phyloP scores from a whole-genome alignment of 768 basidiomycete species.

The Lactarius hatsudake region DNA sequence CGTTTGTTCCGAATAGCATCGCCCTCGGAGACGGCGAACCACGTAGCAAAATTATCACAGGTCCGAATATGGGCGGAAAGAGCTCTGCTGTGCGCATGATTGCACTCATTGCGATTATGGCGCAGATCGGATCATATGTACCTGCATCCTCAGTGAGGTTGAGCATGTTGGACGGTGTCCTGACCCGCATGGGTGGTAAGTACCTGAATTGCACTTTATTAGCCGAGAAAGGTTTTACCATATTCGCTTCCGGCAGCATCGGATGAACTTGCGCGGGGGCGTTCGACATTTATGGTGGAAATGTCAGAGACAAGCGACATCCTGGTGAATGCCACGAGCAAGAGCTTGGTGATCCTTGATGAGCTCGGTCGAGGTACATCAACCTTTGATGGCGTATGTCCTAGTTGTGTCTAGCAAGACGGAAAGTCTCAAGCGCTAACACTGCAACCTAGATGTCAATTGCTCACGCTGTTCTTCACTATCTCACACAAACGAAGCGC shows the following conservation, averaged over 20 bases:
- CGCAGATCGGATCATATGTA: constrained; percentile 92
- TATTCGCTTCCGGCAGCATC: constrained; percentile 49
- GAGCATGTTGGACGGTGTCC: constrained; percentile 78
- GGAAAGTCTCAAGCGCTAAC: constrained; percentile 34
- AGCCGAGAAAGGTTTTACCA: constrained; percentile 12
- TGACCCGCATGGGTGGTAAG: constrained; percentile 88
- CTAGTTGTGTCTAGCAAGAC: not conserved
- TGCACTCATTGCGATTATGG: constrained; percentile 71
- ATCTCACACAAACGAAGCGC: constrained; percentile 55
- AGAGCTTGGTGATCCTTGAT: constrained; percentile 86
- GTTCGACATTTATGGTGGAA: constrained; percentile 97
- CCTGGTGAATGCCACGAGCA: constrained; percentile 65
- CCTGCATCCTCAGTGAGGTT: constrained; percentile 74
- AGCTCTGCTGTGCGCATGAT: constrained; percentile 80
- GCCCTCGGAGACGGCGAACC: constrained; percentile 54
- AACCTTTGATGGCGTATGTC: constrained; percentile 75
- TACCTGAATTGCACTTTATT: not conserved
- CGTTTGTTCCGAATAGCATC: constrained; percentile 84
- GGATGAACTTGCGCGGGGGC: constrained; percentile 82
- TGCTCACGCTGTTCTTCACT: constrained; percentile 74
- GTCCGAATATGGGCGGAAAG: constrained; percentile 89
- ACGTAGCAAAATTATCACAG: constrained; percentile 71
- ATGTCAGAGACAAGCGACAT: constrained; percentile 93
- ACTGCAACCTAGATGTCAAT: constrained; percentile 68
- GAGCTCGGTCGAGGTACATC: constrained; percentile 89